Percentiles rank a stretch among this genome's conserved stretches.
Evolutionary conservation across 202 grass and related monocot species (phyloP).

Genomic region (Dendrocalamus latiflorus): DNA sequence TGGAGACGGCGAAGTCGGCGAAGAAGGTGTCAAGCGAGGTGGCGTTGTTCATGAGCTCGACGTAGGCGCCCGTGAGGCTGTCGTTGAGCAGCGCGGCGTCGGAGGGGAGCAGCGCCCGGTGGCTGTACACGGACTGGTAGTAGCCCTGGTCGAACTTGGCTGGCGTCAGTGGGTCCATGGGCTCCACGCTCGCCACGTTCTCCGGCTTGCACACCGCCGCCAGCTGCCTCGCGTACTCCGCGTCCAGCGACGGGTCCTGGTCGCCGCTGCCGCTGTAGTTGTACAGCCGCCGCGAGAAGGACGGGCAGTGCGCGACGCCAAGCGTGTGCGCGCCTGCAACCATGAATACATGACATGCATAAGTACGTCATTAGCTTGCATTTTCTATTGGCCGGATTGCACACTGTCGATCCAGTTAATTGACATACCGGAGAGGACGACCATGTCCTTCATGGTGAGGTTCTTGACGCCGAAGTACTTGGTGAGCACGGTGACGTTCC

Average conservation of each 20-base stretch:
- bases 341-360: no score
- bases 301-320: slow-evolving; percentile 49
- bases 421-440: slow-evolving; percentile 65
- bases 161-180: slow-evolving; percentile 21
- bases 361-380: no score
- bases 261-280: slow-evolving; percentile 45
- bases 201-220: slow-evolving; percentile 6
- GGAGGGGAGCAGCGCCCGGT: slow-evolving; percentile 22
- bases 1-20: slow-evolving; percentile 51
- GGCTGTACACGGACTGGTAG: slow-evolving; percentile 21
- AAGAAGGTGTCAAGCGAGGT: slow-evolving; percentile 37
- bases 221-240: slow-evolving; percentile 23
- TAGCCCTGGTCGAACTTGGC: slow-evolving; percentile 39
- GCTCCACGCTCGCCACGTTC: background rate
- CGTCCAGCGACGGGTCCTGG: slow-evolving; percentile 42
- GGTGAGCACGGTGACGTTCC: slow-evolving; percentile 45
- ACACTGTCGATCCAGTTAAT: no score
- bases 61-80: slow-evolving; percentile 44
- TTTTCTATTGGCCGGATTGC: no score
- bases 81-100: slow-evolving; percentile 44
- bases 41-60: slow-evolving; percentile 36
- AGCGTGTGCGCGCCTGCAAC: slow-evolving; percentile 42
- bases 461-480: slow-evolving; percentile 43
- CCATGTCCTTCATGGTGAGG: slow-evolving; percentile 51
- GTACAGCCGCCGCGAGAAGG: slow-evolving; percentile 43